Percentiles rank a stretch among this genome's conserved stretches.
These are phyloP conservation scores for rapeseed (Brassica napus) DNA, from an alignment of 345 rosid genomes.

Conservation along the genomic window Da-Ae NC_063448.1:1365001-1365500, in stretches of 20 bases:
- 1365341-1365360: background rate
- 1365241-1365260: too few species aligned
- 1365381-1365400: too few species aligned
- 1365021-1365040: background rate
- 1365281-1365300: background rate
- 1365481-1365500: too few species aligned
- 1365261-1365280: background rate
- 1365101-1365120: slow-evolving; percentile 1
- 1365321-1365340: background rate
- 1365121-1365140: slow-evolving; percentile 5
- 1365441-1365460: too few species aligned
- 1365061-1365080: background rate
- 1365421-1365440: too few species aligned
- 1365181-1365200: too few species aligned
- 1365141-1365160: background rate
- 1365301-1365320: background rate
- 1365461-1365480: too few species aligned
- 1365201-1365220: too few species aligned
- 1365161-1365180: background rate
- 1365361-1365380: background rate
- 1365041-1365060: background rate
- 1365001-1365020: slow-evolving; percentile 12
- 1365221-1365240: too few species aligned
- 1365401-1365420: too few species aligned
- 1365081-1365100: background rate